These are phyloP conservation scores for Tilletia horrida DNA, from an alignment of 1,284 basidiomycete species.

Conservation along the genomic window DNA sequence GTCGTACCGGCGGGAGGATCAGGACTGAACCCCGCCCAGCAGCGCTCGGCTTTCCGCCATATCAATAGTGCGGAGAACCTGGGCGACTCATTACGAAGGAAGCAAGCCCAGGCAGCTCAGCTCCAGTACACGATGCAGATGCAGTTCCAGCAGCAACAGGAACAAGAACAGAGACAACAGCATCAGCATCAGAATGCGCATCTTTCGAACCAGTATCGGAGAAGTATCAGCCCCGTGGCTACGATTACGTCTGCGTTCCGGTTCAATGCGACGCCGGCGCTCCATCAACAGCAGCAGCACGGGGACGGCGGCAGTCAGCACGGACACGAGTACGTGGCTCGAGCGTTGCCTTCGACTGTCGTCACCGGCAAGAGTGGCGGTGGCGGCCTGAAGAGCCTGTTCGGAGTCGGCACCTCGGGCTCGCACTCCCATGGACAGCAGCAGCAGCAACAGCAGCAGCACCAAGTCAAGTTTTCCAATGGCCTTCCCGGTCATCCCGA, in stretches of 20 bases:
- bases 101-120: too few relatives aligned
- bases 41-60: neutral
- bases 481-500: neutral
- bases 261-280: constrained; percentile 7
- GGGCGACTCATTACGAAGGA: neutral
- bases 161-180: too few relatives aligned
- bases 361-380: neutral
- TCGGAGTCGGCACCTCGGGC: neutral
- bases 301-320: neutral
- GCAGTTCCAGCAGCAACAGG: too few relatives aligned
- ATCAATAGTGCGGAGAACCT: neutral
- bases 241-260: constrained; percentile 11
- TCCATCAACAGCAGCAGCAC: too few relatives aligned
- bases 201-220: neutral
- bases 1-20: too few relatives aligned
- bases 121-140: too few relatives aligned
- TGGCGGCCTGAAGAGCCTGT: neutral
- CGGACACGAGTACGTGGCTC: too few relatives aligned
- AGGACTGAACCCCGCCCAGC: too few relatives aligned
- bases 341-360: too few relatives aligned
- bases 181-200: too few relatives aligned
- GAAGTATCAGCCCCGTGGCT: neutral
- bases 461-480: neutral
- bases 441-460: neutral
- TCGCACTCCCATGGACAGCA: neutral